A percentile compares a stretch with the other conserved stretches of the same genome.
Conservation (phyloP, 176 grass and related monocot species). For the Carex cristatella region DNA sequence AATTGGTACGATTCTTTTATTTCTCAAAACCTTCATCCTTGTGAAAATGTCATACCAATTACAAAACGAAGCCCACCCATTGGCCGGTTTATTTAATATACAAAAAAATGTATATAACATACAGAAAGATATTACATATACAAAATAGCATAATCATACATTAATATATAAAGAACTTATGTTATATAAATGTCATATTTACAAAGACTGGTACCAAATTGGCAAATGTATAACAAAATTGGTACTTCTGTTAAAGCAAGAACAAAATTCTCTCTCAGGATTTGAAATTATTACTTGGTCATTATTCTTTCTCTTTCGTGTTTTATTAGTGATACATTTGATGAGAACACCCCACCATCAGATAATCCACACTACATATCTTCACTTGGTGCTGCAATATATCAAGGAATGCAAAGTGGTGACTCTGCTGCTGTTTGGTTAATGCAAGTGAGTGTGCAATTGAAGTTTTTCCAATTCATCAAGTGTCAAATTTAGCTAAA, state of each 20-base stretch:
- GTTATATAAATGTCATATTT: background rate
- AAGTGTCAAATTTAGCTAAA: background rate
- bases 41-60: background rate
- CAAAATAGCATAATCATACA: background rate
- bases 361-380: slow-evolving; percentile 76
- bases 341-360: slow-evolving; percentile 79
- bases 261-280: background rate
- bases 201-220: background rate
- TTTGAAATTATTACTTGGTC: slow-evolving; percentile 5
- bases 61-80: background rate
- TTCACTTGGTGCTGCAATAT: slow-evolving; percentile 78
- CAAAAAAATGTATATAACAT: background rate
- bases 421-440: slow-evolving; percentile 77
- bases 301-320: slow-evolving; percentile 23
- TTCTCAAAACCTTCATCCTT: background rate
- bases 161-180: background rate
- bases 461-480: background rate
- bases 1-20: slow-evolving; percentile 60
- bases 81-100: background rate
- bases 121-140: background rate
- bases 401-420: slow-evolving; percentile 75
- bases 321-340: slow-evolving; percentile 76
- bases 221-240: background rate
- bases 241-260: background rate
- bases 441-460: slow-evolving; percentile 62